phyloP scores from a whole-genome alignment of 1,284 basidiomycete species.

The Wallemia ichthyophaga region DNA sequence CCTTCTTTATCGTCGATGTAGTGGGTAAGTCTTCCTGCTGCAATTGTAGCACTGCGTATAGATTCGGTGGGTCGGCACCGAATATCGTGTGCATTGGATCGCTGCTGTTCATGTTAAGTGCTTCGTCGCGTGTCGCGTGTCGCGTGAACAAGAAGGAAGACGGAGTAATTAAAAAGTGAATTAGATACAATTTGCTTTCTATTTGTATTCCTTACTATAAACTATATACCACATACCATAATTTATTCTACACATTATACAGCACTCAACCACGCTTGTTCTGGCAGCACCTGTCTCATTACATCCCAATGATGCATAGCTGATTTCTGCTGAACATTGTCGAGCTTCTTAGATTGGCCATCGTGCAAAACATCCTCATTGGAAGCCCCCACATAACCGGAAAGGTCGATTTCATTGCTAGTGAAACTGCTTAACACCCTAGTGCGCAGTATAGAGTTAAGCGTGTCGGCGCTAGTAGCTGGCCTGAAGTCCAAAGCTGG shows the following conservation, averaged over 20 bases:
- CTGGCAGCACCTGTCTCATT: background rate
- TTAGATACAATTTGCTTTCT: too few species aligned
- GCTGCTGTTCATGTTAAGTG: background rate
- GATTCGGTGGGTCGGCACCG: background rate
- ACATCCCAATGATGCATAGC: background rate
- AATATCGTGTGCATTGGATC: background rate
- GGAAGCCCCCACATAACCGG: background rate
- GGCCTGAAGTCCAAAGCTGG: background rate
- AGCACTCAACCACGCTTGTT: background rate
- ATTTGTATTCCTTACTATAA: too few species aligned
- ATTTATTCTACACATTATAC: background rate
- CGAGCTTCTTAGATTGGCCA: background rate
- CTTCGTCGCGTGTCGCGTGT: background rate
- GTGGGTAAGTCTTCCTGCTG: background rate
- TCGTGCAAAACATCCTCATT: background rate
- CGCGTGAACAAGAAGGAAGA: too few species aligned
- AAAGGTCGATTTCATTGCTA: background rate
- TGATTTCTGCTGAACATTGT: background rate
- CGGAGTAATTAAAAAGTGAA: too few species aligned
- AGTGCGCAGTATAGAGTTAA: background rate
- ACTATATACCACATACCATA: too few species aligned
- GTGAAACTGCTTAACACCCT: background rate
- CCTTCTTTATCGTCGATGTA: background rate
- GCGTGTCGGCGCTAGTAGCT: background rate
- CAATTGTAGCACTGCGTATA: background rate